Evolutionary conservation across 1,284 basidiomycete genomes (phyloP), one percentile per base, ranked within the genome.

Genomic region (Veloboletus limbatus): DNA sequence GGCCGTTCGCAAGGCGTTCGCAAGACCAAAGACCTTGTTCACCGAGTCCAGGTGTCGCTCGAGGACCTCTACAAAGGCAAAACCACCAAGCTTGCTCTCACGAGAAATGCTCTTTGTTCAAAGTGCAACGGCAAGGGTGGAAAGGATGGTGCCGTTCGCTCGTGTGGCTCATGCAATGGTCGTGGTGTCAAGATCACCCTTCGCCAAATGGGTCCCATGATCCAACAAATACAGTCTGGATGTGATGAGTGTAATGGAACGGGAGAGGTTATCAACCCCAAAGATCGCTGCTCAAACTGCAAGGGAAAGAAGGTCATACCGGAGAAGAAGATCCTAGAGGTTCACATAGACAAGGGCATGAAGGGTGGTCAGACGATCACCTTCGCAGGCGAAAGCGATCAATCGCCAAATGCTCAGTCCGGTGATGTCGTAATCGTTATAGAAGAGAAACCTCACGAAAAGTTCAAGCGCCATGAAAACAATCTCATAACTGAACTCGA

Each of bases 311-410:
- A 99, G 78, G 86, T 92, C 48, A 60, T 88, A 38, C 85, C 91
- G 50, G 97, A 99, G 73, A 92, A 97, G 73, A 99, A 99, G 77
- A 88, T 98, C 55, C 76, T 99, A 60, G 97, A 99, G 72, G 97
- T 99, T 21, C 92, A 97, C 68, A 92, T 99, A 78, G 97, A 99
- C 80, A 97, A 96, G 78, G 97, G 97, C 47, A 99, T 99, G 97
- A 93, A 92, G 74, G 88, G 88, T 47, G 97, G 97, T 25, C 94
- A 98, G 72, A 95, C 93, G 18, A 94, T 99, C 68, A 85, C 82
- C 48, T 99, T 99, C 73, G 70, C 79, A 49, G 96, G 97, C 49
- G 97, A 99, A 75, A 94, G 91, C 60, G 97, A 99, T 69, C 96
- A 99, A 70, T 84, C 92, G 6, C 96, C 97, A 6, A 86, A 79